These are phyloP conservation scores for Dioscorea zingiberensis DNA, from an alignment of 106 monocot genomes.

Conservation along the genomic window DNA sequence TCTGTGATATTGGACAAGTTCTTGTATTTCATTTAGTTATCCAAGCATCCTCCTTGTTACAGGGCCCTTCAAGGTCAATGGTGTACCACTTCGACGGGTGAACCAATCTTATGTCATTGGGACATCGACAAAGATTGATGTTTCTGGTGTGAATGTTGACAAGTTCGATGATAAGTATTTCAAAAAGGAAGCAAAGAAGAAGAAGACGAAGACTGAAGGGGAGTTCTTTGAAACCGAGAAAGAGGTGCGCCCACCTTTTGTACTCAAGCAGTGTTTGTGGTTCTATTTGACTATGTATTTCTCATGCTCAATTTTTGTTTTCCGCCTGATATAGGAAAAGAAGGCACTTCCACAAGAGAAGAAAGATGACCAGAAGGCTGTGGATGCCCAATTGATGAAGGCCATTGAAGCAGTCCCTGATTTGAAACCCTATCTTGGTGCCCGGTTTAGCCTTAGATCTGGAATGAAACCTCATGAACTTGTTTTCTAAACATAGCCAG, in stretches of 20 bases:
- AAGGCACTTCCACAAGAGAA: constrained; percentile 43
- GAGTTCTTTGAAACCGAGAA: constrained; percentile 58
- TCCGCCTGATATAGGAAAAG: constrained; percentile 19
- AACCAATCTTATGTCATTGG: constrained; percentile 57
- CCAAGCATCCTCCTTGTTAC: background rate
- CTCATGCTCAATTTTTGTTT: background rate
- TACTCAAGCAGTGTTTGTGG: background rate
- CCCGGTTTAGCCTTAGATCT: constrained; percentile 47
- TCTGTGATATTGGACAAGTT: background rate
- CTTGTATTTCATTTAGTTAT: background rate
- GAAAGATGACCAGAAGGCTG: constrained; percentile 68
- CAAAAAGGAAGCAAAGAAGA: constrained; percentile 50
- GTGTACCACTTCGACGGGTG: constrained; percentile 54
- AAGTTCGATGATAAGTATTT: constrained; percentile 62
- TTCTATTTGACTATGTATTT: background rate
- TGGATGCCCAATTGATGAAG: constrained; percentile 50
- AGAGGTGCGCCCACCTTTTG: constrained; percentile 21
- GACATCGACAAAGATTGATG: constrained; percentile 64
- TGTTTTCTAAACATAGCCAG: constrained; percentile 27
- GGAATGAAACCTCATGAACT: constrained; percentile 78
- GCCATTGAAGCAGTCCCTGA: constrained; percentile 54
- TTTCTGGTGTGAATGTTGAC: constrained; percentile 36
- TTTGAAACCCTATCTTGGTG: constrained; percentile 42
- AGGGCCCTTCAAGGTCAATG: constrained; percentile 64
- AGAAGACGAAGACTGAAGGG: constrained; percentile 52